Evolutionary conservation across 805 yeast species (phyloP).

Genomic region (Metschnikowia lunata): DNA sequence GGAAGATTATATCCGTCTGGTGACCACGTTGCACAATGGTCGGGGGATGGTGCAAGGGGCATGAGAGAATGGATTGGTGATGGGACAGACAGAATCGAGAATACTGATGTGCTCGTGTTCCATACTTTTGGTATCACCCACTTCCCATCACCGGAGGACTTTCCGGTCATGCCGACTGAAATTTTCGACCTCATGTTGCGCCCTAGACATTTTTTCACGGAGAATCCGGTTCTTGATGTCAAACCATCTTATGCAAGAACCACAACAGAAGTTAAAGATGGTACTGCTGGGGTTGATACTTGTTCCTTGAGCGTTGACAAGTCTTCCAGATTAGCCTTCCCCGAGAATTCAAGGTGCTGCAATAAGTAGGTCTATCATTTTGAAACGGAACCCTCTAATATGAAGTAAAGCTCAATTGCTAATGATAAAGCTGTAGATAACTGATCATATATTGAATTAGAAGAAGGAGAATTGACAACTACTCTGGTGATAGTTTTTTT

Average conservation of each 20-base stretch:
- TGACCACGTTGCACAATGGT: slow-evolving; percentile 69
- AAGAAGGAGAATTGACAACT: no score
- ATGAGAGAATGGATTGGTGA: slow-evolving; percentile 68
- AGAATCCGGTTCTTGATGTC: slow-evolving; percentile 74
- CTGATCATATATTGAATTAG: no score
- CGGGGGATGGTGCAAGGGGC: slow-evolving; percentile 63
- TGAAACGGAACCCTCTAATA: no score
- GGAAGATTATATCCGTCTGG: slow-evolving; percentile 80
- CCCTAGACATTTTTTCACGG: slow-evolving; percentile 75
- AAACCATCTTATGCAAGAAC: slow-evolving; percentile 53
- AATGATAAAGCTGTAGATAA: no score
- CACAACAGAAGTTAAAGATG: slow-evolving; percentile 39
- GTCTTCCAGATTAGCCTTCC: slow-evolving; percentile 51
- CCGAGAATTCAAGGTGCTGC: slow-evolving; percentile 31
- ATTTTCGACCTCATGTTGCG: slow-evolving; percentile 69
- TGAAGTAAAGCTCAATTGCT: no score
- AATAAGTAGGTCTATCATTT: slow-evolving; percentile 8
- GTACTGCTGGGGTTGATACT: slow-evolving; percentile 30
- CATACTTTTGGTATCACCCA: slow-evolving; percentile 84
- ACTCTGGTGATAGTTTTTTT: no score
- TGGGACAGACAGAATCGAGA: slow-evolving; percentile 52
- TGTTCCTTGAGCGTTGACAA: slow-evolving; percentile 39
- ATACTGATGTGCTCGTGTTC: slow-evolving; percentile 70
- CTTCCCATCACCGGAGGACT: slow-evolving; percentile 86
- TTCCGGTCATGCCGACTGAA: slow-evolving; percentile 87